Conservation (phyloP, 2,329 filamentous ascomycete species). For the Incumbomyces lentus region DNA sequence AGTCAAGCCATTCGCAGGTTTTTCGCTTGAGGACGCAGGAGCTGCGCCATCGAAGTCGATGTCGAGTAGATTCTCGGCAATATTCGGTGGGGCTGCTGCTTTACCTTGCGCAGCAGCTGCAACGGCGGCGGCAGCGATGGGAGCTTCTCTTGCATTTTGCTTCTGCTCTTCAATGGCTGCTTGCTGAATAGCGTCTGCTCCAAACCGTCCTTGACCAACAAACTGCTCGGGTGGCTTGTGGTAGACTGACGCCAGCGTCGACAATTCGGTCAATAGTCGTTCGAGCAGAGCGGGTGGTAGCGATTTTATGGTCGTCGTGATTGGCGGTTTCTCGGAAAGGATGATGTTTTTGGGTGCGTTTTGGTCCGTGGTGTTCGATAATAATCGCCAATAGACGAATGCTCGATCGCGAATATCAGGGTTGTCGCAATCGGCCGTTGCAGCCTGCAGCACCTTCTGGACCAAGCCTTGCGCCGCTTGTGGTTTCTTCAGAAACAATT, state of each 20-base stretch:
- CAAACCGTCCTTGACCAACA: conserved; percentile 86
- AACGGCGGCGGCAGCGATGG: conserved; percentile 74
- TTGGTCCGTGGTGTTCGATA: conserved; percentile 70
- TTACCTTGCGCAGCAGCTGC: conserved; percentile 52
- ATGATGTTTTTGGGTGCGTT: conserved; percentile 88
- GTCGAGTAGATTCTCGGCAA: conserved; percentile 88
- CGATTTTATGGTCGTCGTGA: conserved; percentile 85
- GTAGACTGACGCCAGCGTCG: conserved; percentile 91
- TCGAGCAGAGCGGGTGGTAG: conserved; percentile 76
- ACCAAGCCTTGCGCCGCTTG: conserved; percentile 83
- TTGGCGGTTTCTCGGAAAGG: conserved; percentile 86
- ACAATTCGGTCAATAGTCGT: conserved; percentile 80
- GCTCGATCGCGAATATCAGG: conserved; percentile 94
- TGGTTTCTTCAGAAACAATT: conserved; percentile 94
- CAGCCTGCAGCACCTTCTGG: conserved; percentile 84
- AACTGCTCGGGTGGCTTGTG: conserved; percentile 99
- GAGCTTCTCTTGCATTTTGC: conserved; percentile 85
- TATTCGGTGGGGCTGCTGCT: conserved; percentile 52
- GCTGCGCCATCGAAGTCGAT: conserved; percentile 92
- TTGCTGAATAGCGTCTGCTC: conserved; percentile 85
- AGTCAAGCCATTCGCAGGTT: conserved; percentile 53
- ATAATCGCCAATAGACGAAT: conserved; percentile 94
- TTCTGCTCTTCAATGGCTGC: conserved; percentile 94
- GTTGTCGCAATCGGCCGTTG: conserved; percentile 92
- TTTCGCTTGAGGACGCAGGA: conserved; percentile 70